Evolutionary conservation across 2,329 filamentous ascomycete species (phyloP).

Genomic region (Furcasterigmium sp.): DNA sequence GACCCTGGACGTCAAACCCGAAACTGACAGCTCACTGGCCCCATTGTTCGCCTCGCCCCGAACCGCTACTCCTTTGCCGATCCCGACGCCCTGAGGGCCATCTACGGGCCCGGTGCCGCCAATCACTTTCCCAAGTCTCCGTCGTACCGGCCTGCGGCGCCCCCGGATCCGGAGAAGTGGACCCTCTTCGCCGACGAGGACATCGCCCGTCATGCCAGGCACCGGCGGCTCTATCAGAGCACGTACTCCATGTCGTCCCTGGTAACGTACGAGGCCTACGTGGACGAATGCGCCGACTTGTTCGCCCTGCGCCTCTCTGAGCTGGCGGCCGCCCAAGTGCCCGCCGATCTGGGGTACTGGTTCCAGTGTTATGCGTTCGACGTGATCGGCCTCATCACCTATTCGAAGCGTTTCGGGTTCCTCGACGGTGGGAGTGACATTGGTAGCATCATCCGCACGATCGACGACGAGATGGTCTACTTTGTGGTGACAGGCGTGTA

Average conservation of each 20-base stretch:
- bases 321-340: slow-evolving; percentile 18
- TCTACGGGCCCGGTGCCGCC: slow-evolving; percentile 18
- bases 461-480: slow-evolving; percentile 13
- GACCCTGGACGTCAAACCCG: not conserved
- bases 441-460: slow-evolving; percentile 27
- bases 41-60: slow-evolving; percentile 39
- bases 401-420: slow-evolving; percentile 32
- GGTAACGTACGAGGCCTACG: slow-evolving; percentile 41
- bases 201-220: slow-evolving; percentile 26
- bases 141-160: slow-evolving; percentile 23
- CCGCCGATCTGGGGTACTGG: slow-evolving; percentile 34
- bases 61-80: slow-evolving; percentile 40
- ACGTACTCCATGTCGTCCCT: slow-evolving; percentile 42
- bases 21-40: slow-evolving; percentile 12
- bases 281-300: slow-evolving; percentile 38
- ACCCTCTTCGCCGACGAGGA: slow-evolving; percentile 23
- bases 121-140: slow-evolving; percentile 24
- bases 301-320: slow-evolving; percentile 30
- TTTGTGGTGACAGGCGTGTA: slow-evolving; percentile 13
- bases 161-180: slow-evolving; percentile 11
- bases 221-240: slow-evolving; percentile 33
- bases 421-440: slow-evolving; percentile 40
- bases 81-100: slow-evolving; percentile 29
- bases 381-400: slow-evolving; percentile 46
- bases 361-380: slow-evolving; percentile 44